Evolutionary conservation across 208 protist species (phyloP), one percentile per base, ranked within the genome.

Genomic region (Acanthamoeba comandoni): DNA sequence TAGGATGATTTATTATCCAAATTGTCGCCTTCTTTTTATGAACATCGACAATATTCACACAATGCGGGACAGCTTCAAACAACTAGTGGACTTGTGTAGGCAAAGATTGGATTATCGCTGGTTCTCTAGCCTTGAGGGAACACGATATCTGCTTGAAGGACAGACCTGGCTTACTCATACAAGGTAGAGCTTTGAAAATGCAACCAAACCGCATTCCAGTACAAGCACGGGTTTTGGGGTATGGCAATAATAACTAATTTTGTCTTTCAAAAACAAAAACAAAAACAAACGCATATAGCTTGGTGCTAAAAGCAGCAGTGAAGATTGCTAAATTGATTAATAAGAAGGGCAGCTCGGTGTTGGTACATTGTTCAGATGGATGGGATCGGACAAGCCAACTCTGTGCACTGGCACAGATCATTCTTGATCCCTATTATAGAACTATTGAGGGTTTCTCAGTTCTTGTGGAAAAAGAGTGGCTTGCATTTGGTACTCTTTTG

Each of bases 391-490:
- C 98, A 2, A 65, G 97, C 22, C 97, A 98, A 91, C 64, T 95
- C 9, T 92, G 84, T 31, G 92, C 96, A 0, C 92, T 99, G 0
- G 71, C 97, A 11, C 91, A 97, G 92, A 17, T 99, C 24, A 80
- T 98, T 13, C 80, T 99, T 2, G 98, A 99, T 91, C 96, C 97
- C 2, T 98, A 96, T 93, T 99, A 98, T 91, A 92, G 98, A n/a
- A 97, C 94, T 0, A 91, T 96, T 12, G 75, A 93, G 29, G 95
- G 95, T 0, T 96, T 96, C 55, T 39, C 87, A 8, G 91, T 96
- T 0, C 90, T 99, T 3, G 95, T 99, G 31, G 96, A 98, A 65
- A 98, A 98, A 91, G 98, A 99, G 19, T 99, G 97, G 97, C 65
- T 98, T 9, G 64, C 92, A 8, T 98, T 98, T 93, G 98, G 98